Conservation (phyloP, 108 stramenopile genomes). For the Chaetoceros tenuissimus region DNA sequence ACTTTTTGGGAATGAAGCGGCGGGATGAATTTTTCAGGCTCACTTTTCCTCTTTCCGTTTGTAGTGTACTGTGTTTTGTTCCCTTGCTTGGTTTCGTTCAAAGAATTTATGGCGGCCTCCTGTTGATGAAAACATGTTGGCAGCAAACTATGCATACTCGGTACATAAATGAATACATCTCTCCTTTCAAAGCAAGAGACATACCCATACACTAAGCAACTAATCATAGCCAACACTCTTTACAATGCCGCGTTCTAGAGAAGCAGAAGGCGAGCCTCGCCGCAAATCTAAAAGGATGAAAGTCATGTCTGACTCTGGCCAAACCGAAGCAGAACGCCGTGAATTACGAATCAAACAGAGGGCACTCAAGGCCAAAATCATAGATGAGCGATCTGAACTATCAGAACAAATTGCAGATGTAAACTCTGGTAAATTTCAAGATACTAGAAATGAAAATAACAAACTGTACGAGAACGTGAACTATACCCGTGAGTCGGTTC, state of each 20-base stretch:
- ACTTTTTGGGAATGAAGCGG: no score
- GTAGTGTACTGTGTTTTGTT: no score
- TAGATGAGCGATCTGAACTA: conserved; percentile 7
- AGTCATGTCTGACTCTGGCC: conserved; percentile 42
- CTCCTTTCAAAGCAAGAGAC: no score
- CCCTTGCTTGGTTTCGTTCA: no score
- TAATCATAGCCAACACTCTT: no score
- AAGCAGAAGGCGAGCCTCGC: background rate
- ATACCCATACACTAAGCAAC: no score
- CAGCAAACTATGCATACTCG: no score
- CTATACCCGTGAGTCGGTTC: conserved; percentile 75
- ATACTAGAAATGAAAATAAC: conserved; percentile 53
- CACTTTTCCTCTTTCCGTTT: no score
- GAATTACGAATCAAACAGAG: conserved; percentile 40
- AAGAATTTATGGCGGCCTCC: no score
- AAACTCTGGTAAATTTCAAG: conserved; percentile 16
- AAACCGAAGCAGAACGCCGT: conserved; percentile 70
- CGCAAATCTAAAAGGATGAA: conserved; percentile 14
- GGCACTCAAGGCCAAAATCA: conserved; percentile 19
- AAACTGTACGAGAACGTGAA: conserved; percentile 52
- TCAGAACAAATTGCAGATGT: conserved; percentile 14
- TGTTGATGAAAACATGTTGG: no score
- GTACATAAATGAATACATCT: no score
- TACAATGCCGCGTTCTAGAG: background rate
- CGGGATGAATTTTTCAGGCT: no score